phyloP scores from a whole-genome alignment of 2,329 filamentous ascomycete genomes.

The Sordariomycetes sp. region DNA sequence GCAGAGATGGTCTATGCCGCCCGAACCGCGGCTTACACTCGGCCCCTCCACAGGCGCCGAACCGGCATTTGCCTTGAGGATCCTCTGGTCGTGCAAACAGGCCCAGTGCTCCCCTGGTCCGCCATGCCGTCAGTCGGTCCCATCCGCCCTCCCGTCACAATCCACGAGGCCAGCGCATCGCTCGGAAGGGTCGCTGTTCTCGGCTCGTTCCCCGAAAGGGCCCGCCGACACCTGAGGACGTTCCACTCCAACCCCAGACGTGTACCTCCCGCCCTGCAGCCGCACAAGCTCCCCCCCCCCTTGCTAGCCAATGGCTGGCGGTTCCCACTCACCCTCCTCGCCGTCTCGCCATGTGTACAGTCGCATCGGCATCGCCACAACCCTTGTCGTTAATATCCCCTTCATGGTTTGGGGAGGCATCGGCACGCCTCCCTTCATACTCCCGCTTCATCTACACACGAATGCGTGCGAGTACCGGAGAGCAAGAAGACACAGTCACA shows the following conservation, averaged over 20 bases:
- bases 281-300: not conserved
- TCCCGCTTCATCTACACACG: not conserved
- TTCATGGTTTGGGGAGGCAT: not conserved
- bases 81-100: not conserved
- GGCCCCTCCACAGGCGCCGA: not conserved
- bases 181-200: slow-evolving; percentile 1
- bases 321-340: not conserved
- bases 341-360: not conserved
- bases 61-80: not conserved
- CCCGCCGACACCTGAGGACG: not conserved
- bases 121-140: not conserved
- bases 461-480: not conserved
- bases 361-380: not conserved
- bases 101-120: not conserved
- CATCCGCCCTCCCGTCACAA: not conserved
- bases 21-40: not conserved
- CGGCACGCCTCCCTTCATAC: not conserved
- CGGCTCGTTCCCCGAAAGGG: slow-evolving; percentile 3
- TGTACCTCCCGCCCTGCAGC: not conserved
- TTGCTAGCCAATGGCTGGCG: not conserved
- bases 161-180: not conserved
- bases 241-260: not conserved
- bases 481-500: not conserved
- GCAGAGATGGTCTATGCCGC: not conserved
- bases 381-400: not conserved